A percentile compares a stretch with the other conserved stretches of the same genome.
These are phyloP conservation scores for Aotearoamyces nothofagi DNA, from an alignment of 2,329 filamentous ascomycete genomes.

Conservation along the genomic window DNA sequence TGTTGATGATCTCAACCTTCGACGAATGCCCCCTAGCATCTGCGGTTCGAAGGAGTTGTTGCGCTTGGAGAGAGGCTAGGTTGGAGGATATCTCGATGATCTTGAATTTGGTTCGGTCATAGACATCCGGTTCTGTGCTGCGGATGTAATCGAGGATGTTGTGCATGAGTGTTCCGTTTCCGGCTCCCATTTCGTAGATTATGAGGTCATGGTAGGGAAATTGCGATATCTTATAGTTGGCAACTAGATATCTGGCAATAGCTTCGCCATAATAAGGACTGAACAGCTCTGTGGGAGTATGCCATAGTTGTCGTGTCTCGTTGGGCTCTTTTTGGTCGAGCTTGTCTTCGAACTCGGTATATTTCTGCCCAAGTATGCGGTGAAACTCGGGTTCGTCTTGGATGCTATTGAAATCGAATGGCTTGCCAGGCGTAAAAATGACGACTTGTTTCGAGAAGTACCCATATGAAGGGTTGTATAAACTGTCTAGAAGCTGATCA, in stretches of 20 bases:
- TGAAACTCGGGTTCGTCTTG: constrained; percentile 80
- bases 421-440: constrained; percentile 84
- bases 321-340: constrained; percentile 56
- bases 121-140: constrained; percentile 76
- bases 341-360: constrained; percentile 78
- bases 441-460: constrained; percentile 95
- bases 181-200: constrained; percentile 97
- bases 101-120: constrained; percentile 82
- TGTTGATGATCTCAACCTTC: constrained; percentile 90
- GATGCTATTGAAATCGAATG: constrained; percentile 74
- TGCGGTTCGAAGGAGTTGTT: constrained; percentile 50
- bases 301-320: constrained; percentile 83
- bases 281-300: constrained; percentile 95
- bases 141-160: constrained; percentile 97
- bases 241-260: constrained; percentile 86
- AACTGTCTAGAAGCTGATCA: constrained; percentile 60
- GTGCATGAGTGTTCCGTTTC: constrained; percentile 93
- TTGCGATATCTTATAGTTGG: constrained; percentile 86
- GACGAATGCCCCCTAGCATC: constrained; percentile 60
- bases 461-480: constrained; percentile 89
- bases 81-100: constrained; percentile 89
- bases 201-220: constrained; percentile 95
- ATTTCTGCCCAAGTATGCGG: constrained; percentile 57
- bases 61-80: constrained; percentile 63
- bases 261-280: constrained; percentile 93